Base-by-base conservation (phyloP, 2,329 filamentous ascomycete genomes). In the Furcasterigmium sp. region DNA sequence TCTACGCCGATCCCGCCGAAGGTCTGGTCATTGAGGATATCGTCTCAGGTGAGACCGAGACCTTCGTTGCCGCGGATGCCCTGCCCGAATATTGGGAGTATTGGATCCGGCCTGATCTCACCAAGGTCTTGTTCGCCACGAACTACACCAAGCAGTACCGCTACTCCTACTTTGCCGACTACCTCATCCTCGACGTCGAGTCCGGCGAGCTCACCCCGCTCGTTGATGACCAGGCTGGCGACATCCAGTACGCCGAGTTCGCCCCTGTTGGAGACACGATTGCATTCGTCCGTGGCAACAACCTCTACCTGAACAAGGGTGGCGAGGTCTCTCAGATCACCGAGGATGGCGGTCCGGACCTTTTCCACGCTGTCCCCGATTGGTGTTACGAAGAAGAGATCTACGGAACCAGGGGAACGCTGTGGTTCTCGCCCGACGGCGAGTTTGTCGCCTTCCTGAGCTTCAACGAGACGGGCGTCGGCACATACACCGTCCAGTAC, bases 341-440 rank as follows among this genome's bases (percentile, higher is more conserved):
- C 11, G 60, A 62, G 0, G 72, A 84, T 50, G 81, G 80, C 10
- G 71, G 78, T 0, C 74, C 77, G 0, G 77, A 84, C 55, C 62
- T 74, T 51, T 87, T 84, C 63, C 76, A 84, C 46, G 80, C 69
- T 5, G 72, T 84, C 1, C 80, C 80, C 0, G 81, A 84, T 53
- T 85, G 93, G 93, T 93, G 97, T 0, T 95, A 95, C 56, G 88
- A 94, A 58, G 73, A 77, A 53, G 68, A 71, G 44, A 68, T 71
- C 3, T 87, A 97, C 49, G 64, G 71, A 13, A 84, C 79, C 2
- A 86, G 87, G 53, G 88, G 80, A 48, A 91, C 87, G 5, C 94
- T 91, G 1, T 98, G 94, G 93, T 98, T 91, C 91, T 91, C 89
- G 26, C 77, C 84, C 28, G 88, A 94, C 60, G 93, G 91, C 41